Evolutionary conservation across 148 eudicot species (phyloP).

Genomic region (Silene uniflora): DNA sequence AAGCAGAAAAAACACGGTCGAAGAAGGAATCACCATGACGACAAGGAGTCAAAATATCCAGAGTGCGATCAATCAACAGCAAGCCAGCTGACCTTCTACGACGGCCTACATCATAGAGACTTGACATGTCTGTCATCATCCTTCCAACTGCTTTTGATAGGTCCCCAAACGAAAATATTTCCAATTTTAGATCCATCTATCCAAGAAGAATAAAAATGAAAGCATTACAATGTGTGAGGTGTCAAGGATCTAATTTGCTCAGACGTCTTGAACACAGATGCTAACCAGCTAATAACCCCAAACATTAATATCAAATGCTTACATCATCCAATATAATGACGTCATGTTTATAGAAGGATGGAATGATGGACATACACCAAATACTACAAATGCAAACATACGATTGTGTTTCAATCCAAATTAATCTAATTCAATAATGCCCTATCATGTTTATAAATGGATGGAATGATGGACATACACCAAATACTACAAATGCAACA

Average conservation of each 20-base stretch:
- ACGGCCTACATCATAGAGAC: slow-evolving; percentile 98
- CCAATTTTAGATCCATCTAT: slow-evolving; percentile 97
- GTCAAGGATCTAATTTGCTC: not conserved
- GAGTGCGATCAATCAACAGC: slow-evolving; percentile 86
- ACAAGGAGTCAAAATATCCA: slow-evolving; percentile 92
- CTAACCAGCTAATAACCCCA: not conserved
- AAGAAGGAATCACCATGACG: slow-evolving; percentile 87
- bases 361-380: not conserved
- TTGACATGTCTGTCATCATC: slow-evolving; percentile 93
- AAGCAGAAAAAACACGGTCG: slow-evolving; percentile 72
- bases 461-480: not conserved
- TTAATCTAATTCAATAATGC: too few relatives aligned
- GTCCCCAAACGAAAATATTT: slow-evolving; percentile 93
- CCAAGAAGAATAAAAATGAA: slow-evolving; percentile 21
- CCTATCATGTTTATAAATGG: not conserved
- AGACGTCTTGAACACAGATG: not conserved
- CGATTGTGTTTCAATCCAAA: not conserved
- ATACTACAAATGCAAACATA: not conserved
- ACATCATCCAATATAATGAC: not conserved
- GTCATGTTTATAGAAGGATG: not conserved
- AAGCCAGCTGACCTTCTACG: slow-evolving; percentile 88
- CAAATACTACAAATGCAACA: not conserved
- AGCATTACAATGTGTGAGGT: not conserved
- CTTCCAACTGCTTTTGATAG: slow-evolving; percentile 81
- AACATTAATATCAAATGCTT: not conserved